Evolutionary conservation across 441 rosid species (phyloP), one percentile per base, ranked within the genome.

Genomic region (Daphne laureola): DNA sequence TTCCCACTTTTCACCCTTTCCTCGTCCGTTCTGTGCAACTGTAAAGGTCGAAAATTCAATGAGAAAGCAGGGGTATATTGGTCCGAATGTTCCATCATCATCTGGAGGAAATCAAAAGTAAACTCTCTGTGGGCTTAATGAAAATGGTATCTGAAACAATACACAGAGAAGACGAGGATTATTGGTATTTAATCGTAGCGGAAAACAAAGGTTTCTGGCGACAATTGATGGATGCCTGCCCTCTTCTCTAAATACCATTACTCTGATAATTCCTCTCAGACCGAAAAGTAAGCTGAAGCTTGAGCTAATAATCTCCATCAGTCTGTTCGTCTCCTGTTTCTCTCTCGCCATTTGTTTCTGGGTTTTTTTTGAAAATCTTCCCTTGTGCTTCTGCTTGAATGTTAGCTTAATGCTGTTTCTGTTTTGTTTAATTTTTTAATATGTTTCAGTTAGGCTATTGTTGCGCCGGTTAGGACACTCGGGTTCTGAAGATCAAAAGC

Each of bases 401-500:
- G 40, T 26, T 49, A 13, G 58, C 57, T 55, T 4, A 43, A 46
- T 41, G 44, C 35, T 47, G 46, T 45, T 51, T 16, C 3, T 46
- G 35, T 12, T 17, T 50, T 56, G 56, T 52, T 47, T 15, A 26
- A 31, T 59, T 1, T 36, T 31, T 54, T 25, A 59, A 42, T 64
- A 49, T 61, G 17, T 46, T 51, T 36, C 26, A 31, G 50, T 55
- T 61, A 64, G 69, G 68, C 52, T 49, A 48, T 46, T 63, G 38
- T 27, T 46, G 40, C 54, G 49, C 57, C 48, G 65, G 26, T 42
- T 56, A 56, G 63, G 68, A 43, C 66, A 14, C 31, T n/a, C 52
- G 64, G 71, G 62, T 55, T 67, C 43, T 55, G 17, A 53, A 60
- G 82, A 74, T 73, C 80, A 71, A 60, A 62, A 58, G 70, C 65